A percentile compares a stretch with the other conserved stretches of the same genome.
Evolutionary conservation across 2,329 filamentous ascomycete genomes (phyloP).

Genomic region (Fusarium nurragi): DNA sequence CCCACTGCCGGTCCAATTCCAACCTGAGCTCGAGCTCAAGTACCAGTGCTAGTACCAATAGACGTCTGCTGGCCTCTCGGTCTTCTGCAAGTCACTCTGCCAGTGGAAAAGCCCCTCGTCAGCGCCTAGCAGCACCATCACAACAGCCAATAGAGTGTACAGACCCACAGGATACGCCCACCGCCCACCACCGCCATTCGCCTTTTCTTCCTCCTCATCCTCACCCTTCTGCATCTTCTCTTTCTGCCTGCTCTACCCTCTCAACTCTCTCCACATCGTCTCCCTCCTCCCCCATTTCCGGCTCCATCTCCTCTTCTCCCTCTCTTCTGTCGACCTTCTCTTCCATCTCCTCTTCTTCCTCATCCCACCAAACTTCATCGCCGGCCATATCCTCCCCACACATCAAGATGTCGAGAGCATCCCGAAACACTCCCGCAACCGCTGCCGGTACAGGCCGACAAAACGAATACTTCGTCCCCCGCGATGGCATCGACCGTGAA

Average conservation of each 20-base stretch:
- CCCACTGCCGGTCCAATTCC: conserved; percentile 41
- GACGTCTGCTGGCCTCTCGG: conserved; percentile 35
- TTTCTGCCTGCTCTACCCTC: conserved; percentile 38
- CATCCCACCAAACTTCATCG: conserved; percentile 33
- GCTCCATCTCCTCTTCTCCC: conserved; percentile 36
- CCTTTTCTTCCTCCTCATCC: conserved; percentile 47
- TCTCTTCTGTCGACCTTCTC: conserved; percentile 29
- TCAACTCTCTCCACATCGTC: conserved; percentile 35
- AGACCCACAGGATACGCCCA: conserved; percentile 38
- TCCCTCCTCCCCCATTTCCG: conserved; percentile 33
- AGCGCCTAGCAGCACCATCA: conserved; percentile 34
- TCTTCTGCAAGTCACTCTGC: conserved; percentile 36
- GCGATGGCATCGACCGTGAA: conserved; percentile 83
- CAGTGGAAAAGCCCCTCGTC: conserved; percentile 41
- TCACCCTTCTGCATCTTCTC: conserved; percentile 40
- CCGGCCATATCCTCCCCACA: conserved; percentile 32
- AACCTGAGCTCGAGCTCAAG: conserved; percentile 26
- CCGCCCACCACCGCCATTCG: conserved; percentile 41
- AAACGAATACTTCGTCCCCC: conserved; percentile 83
- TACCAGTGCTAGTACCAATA: conserved; percentile 24
- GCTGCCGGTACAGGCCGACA: conserved; percentile 60
- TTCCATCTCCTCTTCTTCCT: conserved; percentile 31
- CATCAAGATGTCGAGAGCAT: conserved; percentile 53
- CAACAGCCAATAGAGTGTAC: conserved; percentile 25
- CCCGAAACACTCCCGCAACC: conserved; percentile 51